Conservation (phyloP, 345 rosid species). For the Trapa bicornis region DNA sequence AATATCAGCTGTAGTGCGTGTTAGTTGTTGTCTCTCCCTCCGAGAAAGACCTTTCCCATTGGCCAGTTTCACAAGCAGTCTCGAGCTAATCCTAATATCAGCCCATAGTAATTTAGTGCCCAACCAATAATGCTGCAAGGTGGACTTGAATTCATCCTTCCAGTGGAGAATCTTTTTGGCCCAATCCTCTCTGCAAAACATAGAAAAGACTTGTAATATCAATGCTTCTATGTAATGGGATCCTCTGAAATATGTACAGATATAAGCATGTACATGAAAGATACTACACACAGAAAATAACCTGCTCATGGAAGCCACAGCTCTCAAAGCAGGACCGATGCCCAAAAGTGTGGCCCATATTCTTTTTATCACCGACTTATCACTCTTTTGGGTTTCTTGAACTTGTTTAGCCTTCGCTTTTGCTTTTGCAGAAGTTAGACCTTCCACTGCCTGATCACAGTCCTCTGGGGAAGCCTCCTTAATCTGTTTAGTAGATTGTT, state of each 20-base stretch:
- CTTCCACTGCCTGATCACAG: conserved; percentile 95
- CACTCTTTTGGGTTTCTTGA: conserved; percentile 50
- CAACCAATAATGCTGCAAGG: conserved; percentile 85
- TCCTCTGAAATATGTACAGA: background rate
- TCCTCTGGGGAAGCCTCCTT: conserved; percentile 92
- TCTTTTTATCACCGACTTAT: conserved; percentile 37
- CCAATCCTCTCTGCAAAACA: conserved; percentile 76
- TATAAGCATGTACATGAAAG: conserved; percentile 8
- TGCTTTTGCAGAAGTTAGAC: conserved; percentile 65
- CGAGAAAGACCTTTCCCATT: conserved; percentile 86
- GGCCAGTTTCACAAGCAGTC: conserved; percentile 77
- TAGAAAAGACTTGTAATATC: conserved; percentile 1
- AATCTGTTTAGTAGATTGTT: conserved; percentile 31
- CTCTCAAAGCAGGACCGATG: conserved; percentile 88
- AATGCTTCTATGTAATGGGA: conserved; percentile 3
- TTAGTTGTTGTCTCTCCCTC: conserved; percentile 73
- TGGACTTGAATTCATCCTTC: conserved; percentile 86
- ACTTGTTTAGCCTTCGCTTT: conserved; percentile 76
- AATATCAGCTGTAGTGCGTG: conserved; percentile 75
- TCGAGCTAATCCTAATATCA: conserved; percentile 71
- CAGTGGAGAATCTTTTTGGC: conserved; percentile 70
- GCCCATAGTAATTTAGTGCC: conserved; percentile 92
- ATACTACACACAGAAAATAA: conserved; percentile 11
- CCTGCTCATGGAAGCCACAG: conserved; percentile 95
- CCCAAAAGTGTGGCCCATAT: conserved; percentile 54